Conservation (phyloP, 257 asterid species). For the Rubia yunnanensis region DNA sequence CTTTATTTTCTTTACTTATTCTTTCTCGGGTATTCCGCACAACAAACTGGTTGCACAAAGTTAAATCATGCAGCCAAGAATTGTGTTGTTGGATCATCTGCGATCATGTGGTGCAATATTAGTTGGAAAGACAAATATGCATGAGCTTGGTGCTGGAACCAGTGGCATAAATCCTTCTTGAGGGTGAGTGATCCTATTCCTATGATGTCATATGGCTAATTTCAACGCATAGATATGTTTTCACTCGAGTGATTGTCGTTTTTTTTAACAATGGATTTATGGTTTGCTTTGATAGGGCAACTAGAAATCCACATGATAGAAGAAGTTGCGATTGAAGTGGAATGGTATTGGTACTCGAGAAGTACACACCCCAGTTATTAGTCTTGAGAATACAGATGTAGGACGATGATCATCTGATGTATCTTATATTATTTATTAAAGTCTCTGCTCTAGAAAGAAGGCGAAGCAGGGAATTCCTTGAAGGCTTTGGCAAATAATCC, state of each 20-base stretch:
- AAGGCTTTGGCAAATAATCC: constrained; percentile 71
- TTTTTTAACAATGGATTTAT: too few species aligned
- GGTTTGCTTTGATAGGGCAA: constrained; percentile 35
- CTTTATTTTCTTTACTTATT: too few species aligned
- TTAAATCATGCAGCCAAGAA: constrained; percentile 48
- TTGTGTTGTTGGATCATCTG: constrained; percentile 63
- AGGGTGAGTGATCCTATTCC: constrained; percentile 61
- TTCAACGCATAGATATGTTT: too few species aligned
- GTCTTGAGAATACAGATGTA: constrained; percentile 12
- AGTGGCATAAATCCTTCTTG: constrained; percentile 93
- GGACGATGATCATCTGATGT: constrained; percentile 23
- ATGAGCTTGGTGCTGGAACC: constrained; percentile 90
- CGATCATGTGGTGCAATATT: constrained; percentile 72
- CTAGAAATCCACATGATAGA: constrained; percentile 61
- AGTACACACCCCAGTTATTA: constrained; percentile 10
- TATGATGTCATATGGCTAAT: too few species aligned
- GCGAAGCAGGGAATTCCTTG: constrained; percentile 23
- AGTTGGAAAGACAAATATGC: constrained; percentile 89
- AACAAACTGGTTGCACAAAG: constrained; percentile 85
- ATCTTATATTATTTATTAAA: constrained; percentile 44
- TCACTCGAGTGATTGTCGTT: too few species aligned
- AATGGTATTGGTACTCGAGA: neutral
- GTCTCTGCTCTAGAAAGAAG: constrained; percentile 44
- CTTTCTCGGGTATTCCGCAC: too few species aligned
- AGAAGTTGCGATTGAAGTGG: constrained; percentile 22